Conservation (phyloP, 1,284 basidiomycete genomes). For the Marasmius fiardii region DNA sequence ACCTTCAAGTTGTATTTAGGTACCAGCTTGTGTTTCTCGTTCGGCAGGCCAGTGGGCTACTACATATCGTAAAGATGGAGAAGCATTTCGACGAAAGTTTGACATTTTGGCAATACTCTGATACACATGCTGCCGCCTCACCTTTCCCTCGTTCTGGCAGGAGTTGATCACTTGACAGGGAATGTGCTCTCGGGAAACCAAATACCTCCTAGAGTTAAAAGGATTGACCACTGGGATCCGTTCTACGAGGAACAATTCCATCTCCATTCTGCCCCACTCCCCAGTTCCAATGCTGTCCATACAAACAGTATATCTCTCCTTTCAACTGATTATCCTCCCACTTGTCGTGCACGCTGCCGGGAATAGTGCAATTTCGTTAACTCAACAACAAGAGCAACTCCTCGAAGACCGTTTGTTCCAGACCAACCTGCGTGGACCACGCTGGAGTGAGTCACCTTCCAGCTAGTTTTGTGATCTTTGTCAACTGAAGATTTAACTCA, state of each 20-base stretch:
- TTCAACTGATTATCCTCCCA: neutral
- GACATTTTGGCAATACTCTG: no score
- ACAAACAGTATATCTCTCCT: neutral
- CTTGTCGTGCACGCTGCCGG: neutral
- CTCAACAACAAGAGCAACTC: conserved; percentile 20
- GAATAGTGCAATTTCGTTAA: neutral
- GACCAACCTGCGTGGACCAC: conserved; percentile 25
- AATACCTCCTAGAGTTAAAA: no score
- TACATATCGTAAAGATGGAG: no score
- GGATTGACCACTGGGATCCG: no score
- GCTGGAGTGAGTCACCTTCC: conserved; percentile 22
- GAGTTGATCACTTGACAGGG: no score
- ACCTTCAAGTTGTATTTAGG: no score
- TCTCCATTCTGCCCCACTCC: neutral
- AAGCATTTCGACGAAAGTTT: no score
- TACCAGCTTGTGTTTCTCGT: no score
- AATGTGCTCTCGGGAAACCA: no score
- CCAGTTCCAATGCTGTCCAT: neutral
- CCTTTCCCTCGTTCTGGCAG: no score
- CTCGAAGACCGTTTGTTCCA: conserved; percentile 24
- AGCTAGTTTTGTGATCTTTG: neutral
- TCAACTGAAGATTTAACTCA: conserved; percentile 1
- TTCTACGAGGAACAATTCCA: neutral
- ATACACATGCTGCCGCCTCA: no score
- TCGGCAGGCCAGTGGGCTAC: no score